A percentile compares a stretch with the other conserved stretches of the same genome.
These are phyloP conservation scores for Candida corydali DNA, from an alignment of 805 yeast genomes.

Conservation along the genomic window DNA sequence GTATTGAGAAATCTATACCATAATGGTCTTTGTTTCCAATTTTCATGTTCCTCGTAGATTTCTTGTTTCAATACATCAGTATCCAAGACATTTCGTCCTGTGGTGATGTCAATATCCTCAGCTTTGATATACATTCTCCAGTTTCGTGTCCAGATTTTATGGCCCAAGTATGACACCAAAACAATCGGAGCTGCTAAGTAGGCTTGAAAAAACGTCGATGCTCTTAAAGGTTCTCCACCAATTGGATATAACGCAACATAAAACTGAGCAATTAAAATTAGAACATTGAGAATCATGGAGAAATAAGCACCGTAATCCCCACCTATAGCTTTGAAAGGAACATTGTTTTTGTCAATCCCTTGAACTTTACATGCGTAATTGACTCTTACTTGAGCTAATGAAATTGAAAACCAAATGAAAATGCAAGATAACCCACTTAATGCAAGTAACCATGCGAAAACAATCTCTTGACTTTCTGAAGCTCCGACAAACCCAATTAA, in stretches of 20 bases:
- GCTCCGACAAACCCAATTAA: slow-evolving; percentile 32
- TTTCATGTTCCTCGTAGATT: slow-evolving; percentile 13
- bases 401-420: slow-evolving; percentile 37
- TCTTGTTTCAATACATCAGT: slow-evolving; percentile 23
- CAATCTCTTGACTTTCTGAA: slow-evolving; percentile 18
- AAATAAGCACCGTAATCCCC: slow-evolving; percentile 39
- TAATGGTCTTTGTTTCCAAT: slow-evolving; percentile 11
- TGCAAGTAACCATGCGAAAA: slow-evolving; percentile 36
- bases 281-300: slow-evolving; percentile 17
- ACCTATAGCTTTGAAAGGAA: slow-evolving; percentile 68
- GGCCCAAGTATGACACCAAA: slow-evolving; percentile 33
- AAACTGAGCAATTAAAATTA: slow-evolving; percentile 23
- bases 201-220: slow-evolving; percentile 43
- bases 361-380: slow-evolving; percentile 54
- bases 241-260: slow-evolving; percentile 31
- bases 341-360: slow-evolving; percentile 54
- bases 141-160: slow-evolving; percentile 22
- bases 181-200: slow-evolving; percentile 45
- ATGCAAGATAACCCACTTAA: slow-evolving; percentile 34
- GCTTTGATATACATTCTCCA: slow-evolving; percentile 20
- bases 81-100: slow-evolving; percentile 23
- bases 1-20: slow-evolving; percentile 11
- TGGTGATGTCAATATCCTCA: slow-evolving; percentile 21
- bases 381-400: slow-evolving; percentile 42
- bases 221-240: slow-evolving; percentile 39